Evolutionary conservation across 1,284 basidiomycete species (phyloP).

Genomic region (Cerrena zonata): DNA sequence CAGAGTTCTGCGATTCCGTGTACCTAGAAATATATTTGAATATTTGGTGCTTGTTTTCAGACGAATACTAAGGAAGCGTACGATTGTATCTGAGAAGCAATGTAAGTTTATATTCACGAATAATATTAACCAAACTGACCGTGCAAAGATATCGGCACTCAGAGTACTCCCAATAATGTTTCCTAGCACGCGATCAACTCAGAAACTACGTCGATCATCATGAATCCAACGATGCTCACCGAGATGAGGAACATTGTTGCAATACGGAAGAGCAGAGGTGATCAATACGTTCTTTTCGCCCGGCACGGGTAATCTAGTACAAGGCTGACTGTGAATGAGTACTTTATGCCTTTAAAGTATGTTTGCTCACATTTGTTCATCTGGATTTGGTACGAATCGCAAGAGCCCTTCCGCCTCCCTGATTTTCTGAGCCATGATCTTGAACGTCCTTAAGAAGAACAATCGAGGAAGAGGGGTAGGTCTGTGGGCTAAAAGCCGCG

Average conservation of each 20-base stretch:
- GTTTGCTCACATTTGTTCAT: slow-evolving; percentile 29
- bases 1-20: slow-evolving; percentile 67
- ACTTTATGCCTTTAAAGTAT: neutral
- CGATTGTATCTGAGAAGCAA: slow-evolving; percentile 59
- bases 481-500: neutral
- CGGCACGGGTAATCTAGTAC: slow-evolving; percentile 69
- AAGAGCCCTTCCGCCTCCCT: slow-evolving; percentile 58
- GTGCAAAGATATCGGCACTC: slow-evolving; percentile 93
- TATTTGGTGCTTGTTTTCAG: neutral
- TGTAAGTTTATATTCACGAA: neutral
- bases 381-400: slow-evolving; percentile 37
- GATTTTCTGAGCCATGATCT: slow-evolving; percentile 58
- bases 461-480: neutral
- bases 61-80: slow-evolving; percentile 31
- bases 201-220: no score
- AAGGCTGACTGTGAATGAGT: neutral
- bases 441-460: neutral
- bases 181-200: slow-evolving; percentile 39
- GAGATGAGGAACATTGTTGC: slow-evolving; percentile 98
- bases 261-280: slow-evolving; percentile 95
- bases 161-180: slow-evolving; percentile 97
- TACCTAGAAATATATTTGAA: slow-evolving; percentile 39
- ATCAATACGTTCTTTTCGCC: slow-evolving; percentile 86
- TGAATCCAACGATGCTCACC: slow-evolving; percentile 57
- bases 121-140: slow-evolving; percentile 48